These are phyloP conservation scores for Globisporangium irregulare DNA, from an alignment of 352 stramenopile genomes.

Conservation along the genomic window DNA sequence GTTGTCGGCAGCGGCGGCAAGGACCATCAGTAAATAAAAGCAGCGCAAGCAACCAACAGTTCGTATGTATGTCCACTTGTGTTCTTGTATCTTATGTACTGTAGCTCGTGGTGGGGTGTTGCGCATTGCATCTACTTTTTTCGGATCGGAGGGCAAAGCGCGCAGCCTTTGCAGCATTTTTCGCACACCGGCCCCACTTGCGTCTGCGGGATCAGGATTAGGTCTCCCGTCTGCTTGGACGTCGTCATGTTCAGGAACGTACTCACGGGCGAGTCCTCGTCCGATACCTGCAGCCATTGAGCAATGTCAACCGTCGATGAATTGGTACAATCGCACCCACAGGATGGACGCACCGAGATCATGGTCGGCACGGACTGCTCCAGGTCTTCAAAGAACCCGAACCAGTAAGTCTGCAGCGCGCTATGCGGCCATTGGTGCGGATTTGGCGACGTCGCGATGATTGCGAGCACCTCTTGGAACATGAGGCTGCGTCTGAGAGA, in stretches of 20 bases:
- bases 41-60: not conserved
- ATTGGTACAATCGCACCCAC: no score
- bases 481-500: slow-evolving; percentile 45
- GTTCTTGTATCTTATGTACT: not conserved
- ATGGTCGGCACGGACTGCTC: slow-evolving; percentile 37
- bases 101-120: not conserved
- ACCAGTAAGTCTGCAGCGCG: slow-evolving; percentile 75
- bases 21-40: slow-evolving; percentile 4
- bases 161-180: slow-evolving; percentile 59
- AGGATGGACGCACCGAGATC: slow-evolving; percentile 32
- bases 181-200: slow-evolving; percentile 73
- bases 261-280: slow-evolving; percentile 48
- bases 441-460: slow-evolving; percentile 56
- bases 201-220: slow-evolving; percentile 77
- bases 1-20: slow-evolving; percentile 33
- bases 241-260: slow-evolving; percentile 69
- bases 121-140: slow-evolving; percentile 7
- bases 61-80: not conserved
- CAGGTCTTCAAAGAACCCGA: slow-evolving; percentile 53
- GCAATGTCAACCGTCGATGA: not conserved
- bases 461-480: slow-evolving; percentile 74
- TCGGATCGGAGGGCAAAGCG: slow-evolving; percentile 31
- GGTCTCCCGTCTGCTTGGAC: slow-evolving; percentile 61
- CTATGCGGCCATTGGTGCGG: slow-evolving; percentile 62
- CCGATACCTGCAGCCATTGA: slow-evolving; percentile 22